phyloP scores from a whole-genome alignment of 441 rosid genomes.

The Omphalea diandra region DNA sequence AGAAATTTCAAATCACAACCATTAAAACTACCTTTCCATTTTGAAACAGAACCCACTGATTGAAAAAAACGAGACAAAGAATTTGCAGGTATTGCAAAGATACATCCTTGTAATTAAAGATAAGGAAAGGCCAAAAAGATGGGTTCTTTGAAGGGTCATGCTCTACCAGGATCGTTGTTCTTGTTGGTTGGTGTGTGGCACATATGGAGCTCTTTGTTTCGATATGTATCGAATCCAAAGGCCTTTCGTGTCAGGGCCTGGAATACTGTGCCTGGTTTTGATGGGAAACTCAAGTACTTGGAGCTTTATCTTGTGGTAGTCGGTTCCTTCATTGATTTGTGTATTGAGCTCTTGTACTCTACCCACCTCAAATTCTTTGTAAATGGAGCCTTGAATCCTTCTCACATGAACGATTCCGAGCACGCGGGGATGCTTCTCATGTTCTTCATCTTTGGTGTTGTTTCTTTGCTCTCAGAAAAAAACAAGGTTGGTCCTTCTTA shows the following conservation, averaged over 20 bases:
- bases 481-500: slow-evolving; percentile 50
- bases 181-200: slow-evolving; percentile 82
- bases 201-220: slow-evolving; percentile 65
- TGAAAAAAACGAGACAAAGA: slow-evolving; percentile 12
- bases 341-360: slow-evolving; percentile 85
- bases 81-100: slow-evolving; percentile 5
- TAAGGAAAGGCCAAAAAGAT: slow-evolving; percentile 28
- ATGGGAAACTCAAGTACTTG: slow-evolving; percentile 70
- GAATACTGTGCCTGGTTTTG: slow-evolving; percentile 81
- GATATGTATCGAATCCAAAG: slow-evolving; percentile 61
- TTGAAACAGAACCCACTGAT: slow-evolving; percentile 22
- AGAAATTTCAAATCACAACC: neutral
- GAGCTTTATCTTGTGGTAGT: slow-evolving; percentile 72
- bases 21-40: slow-evolving; percentile 4
- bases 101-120: neutral
- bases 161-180: slow-evolving; percentile 80
- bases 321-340: slow-evolving; percentile 79
- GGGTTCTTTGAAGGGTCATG: slow-evolving; percentile 98
- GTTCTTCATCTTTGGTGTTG: slow-evolving; percentile 82
- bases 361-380: slow-evolving; percentile 86
- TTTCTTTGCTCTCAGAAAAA: slow-evolving; percentile 69
- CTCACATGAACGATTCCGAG: slow-evolving; percentile 90
- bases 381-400: slow-evolving; percentile 75
- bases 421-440: slow-evolving; percentile 96
- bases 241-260: slow-evolving; percentile 76